Conservation (phyloP, 2,329 filamentous ascomycete genomes). For the Bipolaris oryzae region DNA sequence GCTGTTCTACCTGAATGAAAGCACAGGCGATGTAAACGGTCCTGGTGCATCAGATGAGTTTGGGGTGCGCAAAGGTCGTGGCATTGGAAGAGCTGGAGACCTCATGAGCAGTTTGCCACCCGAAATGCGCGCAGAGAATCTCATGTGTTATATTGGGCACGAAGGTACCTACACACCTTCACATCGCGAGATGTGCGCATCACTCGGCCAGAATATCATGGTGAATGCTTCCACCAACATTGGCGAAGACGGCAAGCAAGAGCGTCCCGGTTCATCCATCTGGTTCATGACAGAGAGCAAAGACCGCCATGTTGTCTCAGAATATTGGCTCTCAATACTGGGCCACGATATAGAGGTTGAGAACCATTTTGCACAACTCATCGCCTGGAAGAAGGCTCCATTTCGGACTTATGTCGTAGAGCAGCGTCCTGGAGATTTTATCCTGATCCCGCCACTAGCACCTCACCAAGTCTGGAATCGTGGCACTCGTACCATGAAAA, state of each 20-base stretch:
- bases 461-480: conserved; percentile 99
- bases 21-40: conserved; percentile 64
- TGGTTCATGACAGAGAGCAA: conserved; percentile 99
- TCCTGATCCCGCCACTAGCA: conserved; percentile 88
- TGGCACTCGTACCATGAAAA: conserved; percentile 94
- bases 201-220: conserved; percentile 97
- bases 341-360: conserved; percentile 98
- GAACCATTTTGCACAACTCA: conserved; percentile 93
- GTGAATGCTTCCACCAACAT: conserved; percentile 78
- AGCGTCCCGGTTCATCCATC: conserved; percentile 82
- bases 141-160: conserved; percentile 98
- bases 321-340: conserved; percentile 91
- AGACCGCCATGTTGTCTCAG: conserved; percentile 85
- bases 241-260: conserved; percentile 70
- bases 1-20: conserved; percentile 91
- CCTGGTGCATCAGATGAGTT: conserved; percentile 60
- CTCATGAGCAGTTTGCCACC: conserved; percentile 90
- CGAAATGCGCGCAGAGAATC: conserved; percentile 89
- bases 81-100: conserved; percentile 78
- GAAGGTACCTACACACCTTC: conserved; percentile 96
- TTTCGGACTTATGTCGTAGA: conserved; percentile 94
- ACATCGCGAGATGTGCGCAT: conserved; percentile 97
- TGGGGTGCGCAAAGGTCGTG: conserved; percentile 58
- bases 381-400: conserved; percentile 92
- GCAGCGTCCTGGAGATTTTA: conserved; percentile 88